Evolutionary conservation across 768 basidiomycete genomes (phyloP), one percentile per base, ranked within the genome.

Genomic region (Collybiopsis confluens): DNA sequence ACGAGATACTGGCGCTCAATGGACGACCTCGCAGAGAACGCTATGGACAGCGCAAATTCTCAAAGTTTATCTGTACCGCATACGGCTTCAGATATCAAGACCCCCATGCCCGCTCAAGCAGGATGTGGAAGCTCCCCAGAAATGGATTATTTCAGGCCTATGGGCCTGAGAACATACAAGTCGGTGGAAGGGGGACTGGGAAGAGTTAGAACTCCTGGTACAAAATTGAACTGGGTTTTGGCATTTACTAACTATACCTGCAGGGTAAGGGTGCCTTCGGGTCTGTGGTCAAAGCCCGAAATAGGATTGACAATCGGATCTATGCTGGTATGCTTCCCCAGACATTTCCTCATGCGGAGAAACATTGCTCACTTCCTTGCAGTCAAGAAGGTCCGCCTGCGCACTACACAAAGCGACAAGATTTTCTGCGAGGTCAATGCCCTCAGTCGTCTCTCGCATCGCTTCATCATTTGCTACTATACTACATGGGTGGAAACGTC

Each of bases 211-310:
- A 63, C 73, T 92, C 30, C 63, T 96, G 62, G 92, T 86, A 62
- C 33, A 76, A 61, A n/a, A 10, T 35, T 21, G 4, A 30, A 40
- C 16, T 15, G 24, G 54, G n/a, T n/a, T n/a, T n/a, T n/a, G n/a
- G n/a, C n/a, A n/a, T n/a, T 51, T 50, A 15, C 50, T 20, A 20
- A 54, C 10, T 27, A 9, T 57, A n/a, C n/a, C n/a, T n/a, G n/a
- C n/a, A 92, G 89, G 93, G 93, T 0, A 87, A 87, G 64, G 94
- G 94, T 0, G 92, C 82, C 0, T 96, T 92, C 66, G 93, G 93
- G 0, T 90, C 91, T n/a, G 93, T 97, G 0, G 92, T 97, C 27
- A 97, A 97, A 65, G 94, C 93, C 2, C 78, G 86, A 43, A 93
- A 96, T 62, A 90, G 84, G 72, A 84, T 95, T 20, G 94, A 97